Evolutionary conservation across 305 asterid genomes (phyloP).

Genomic region (Fraxinus xanthoxyloides): DNA sequence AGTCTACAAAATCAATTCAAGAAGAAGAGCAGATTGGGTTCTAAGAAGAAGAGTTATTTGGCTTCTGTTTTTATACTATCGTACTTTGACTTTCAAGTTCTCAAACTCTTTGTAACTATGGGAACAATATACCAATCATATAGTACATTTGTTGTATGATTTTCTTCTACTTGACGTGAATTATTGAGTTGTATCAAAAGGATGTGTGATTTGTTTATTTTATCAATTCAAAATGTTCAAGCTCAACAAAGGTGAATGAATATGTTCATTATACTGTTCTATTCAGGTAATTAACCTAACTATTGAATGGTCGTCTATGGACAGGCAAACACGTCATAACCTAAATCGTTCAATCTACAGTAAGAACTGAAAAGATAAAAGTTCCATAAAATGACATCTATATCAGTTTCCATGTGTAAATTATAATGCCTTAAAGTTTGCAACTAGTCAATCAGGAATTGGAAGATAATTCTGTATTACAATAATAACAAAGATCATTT

Average conservation of each 20-base stretch:
- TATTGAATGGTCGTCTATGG: background rate
- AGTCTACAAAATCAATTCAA: slow-evolving; percentile 25
- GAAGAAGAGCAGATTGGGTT: slow-evolving; percentile 14
- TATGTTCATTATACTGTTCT: background rate
- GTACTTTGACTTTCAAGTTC: slow-evolving; percentile 2
- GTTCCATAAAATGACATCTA: background rate
- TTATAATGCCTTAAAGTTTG: background rate
- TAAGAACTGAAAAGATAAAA: background rate
- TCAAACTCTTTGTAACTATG: slow-evolving; percentile 7
- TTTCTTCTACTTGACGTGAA: background rate
- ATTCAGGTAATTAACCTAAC: background rate
- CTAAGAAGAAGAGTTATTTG: background rate
- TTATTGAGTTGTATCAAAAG: background rate
- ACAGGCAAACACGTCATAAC: background rate
- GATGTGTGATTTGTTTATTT: slow-evolving; percentile 2
- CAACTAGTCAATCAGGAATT: background rate
- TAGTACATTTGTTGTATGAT: slow-evolving; percentile 14
- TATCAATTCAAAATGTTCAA: background rate
- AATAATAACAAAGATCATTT: background rate
- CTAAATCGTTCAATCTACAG: background rate
- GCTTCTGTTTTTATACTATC: background rate
- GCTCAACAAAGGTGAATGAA: background rate
- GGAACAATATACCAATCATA: slow-evolving; percentile 1
- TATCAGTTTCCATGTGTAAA: background rate
- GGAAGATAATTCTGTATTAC: background rate